Evolutionary conservation across 2,329 filamentous ascomycete species (phyloP), one percentile per base, ranked within the genome.

Genomic region (Blastomyces silverae): DNA sequence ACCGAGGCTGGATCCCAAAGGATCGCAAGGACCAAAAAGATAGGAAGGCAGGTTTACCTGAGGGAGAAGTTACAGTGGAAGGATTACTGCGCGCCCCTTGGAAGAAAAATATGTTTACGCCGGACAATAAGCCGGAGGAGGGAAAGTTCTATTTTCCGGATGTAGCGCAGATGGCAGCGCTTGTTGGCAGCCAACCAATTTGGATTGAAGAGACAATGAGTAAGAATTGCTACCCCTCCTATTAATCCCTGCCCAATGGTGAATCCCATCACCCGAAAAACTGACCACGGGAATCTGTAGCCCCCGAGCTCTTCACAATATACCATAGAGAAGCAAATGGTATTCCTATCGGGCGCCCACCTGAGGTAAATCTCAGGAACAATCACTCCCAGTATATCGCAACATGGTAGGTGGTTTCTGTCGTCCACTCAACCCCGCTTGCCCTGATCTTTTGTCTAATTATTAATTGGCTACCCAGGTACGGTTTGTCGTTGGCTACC

Each of bases 331-430:
- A 90, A 73, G 83, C 84, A 17, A 89, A 89, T 71, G 94, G 94
- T 37, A 88, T 97, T 66, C 94, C 94, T 1, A 93, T 97, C 74
- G 94, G 92, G 17, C 85, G 93, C 73, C 80, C 91, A 7, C 85
- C 94, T 4, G 91, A 96, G 78, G 92, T 99, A 66, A 96, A 95
- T 75, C 80, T 99, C 73, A 86, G 91, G 75, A 99, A 99, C 76
- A 97, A 96, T 78, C 94, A 99, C 78, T 87, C 91, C 68, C 94
- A 97, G 81, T 99, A 99, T 78, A 99, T 99, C 70, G 94, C 97
- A 77, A 99, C 94, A 70, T 99, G 94, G 94, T 97, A 85, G 73
- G 87, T 78, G 42, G 48, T 50, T 44, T 48, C 17, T 62, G 22
- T 25, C 44, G 48, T 53, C 31, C 37, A 64, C 44, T 17, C 50